Evolutionary conservation across 2,329 filamentous ascomycete genomes (phyloP).

Genomic region (Beauveria varroae): DNA sequence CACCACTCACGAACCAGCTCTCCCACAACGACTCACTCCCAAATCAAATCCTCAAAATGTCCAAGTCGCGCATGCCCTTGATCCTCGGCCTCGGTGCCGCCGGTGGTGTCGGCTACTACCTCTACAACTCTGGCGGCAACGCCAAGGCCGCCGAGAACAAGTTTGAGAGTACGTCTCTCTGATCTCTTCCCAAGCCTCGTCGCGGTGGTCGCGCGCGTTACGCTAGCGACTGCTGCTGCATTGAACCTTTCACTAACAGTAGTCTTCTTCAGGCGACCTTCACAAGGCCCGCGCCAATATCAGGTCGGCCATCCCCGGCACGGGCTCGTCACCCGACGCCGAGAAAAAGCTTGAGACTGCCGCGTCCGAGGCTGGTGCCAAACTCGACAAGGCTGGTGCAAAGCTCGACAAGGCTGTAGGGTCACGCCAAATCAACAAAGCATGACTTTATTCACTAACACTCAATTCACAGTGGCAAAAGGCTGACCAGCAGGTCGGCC

Average conservation of each 20-base stretch:
- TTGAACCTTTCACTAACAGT: not conserved
- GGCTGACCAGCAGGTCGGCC: conserved; percentile 54
- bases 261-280: conserved; percentile 59
- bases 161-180: conserved; percentile 60
- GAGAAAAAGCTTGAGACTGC: conserved; percentile 53
- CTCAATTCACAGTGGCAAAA: conserved; percentile 34
- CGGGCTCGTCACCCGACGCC: conserved; percentile 42
- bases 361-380: conserved; percentile 43
- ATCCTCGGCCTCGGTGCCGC: conserved; percentile 55
- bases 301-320: conserved; percentile 58
- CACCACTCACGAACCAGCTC: not conserved
- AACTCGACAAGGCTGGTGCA: conserved; percentile 51
- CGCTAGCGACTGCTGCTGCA: no score
- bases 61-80: conserved; percentile 38
- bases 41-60: conserved; percentile 29
- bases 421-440: conserved; percentile 14
- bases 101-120: conserved; percentile 75
- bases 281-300: conserved; percentile 60
- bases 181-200: not conserved
- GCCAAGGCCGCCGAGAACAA: conserved; percentile 79
- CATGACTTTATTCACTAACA: conserved; percentile 1
- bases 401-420: conserved; percentile 65
- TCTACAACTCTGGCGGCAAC: conserved; percentile 78
- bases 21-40: not conserved
- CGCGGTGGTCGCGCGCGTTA: not conserved